Percentiles rank a stretch among this genome's conserved stretches.
phyloP scores from a whole-genome alignment of 2,329 filamentous ascomycete species.

The Fusarium phyllophilum region DNA sequence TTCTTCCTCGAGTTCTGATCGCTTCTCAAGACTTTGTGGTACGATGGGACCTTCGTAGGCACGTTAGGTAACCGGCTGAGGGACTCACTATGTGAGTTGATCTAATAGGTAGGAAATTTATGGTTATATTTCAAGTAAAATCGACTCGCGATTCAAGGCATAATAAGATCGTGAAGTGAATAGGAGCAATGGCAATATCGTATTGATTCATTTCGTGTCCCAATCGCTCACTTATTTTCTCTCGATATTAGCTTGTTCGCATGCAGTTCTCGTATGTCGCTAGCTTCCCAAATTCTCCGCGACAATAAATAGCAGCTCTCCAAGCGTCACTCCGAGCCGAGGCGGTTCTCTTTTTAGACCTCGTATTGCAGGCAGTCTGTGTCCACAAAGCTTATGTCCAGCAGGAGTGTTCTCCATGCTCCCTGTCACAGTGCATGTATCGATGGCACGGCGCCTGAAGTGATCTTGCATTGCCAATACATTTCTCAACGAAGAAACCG shows the following conservation, averaged over 20 bases:
- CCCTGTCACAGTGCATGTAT: constrained; percentile 2
- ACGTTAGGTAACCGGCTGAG: neutral
- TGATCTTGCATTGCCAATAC: constrained; percentile 2
- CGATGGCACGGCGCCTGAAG: constrained; percentile 1
- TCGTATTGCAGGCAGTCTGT: constrained; percentile 36
- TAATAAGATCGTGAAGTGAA: neutral
- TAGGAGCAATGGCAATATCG: neutral
- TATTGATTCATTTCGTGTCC: neutral
- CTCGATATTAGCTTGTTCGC: neutral
- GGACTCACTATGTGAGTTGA: neutral
- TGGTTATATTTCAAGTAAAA: neutral
- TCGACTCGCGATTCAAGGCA: neutral
- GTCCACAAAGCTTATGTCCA: constrained; percentile 22
- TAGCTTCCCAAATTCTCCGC: constrained; percentile 12
- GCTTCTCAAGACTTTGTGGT: neutral
- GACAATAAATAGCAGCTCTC: constrained; percentile 7
- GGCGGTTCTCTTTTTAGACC: constrained; percentile 20
- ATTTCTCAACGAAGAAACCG: constrained; percentile 7
- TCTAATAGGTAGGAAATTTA: neutral
- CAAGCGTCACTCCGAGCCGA: neutral
- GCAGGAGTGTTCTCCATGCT: constrained; percentile 10
- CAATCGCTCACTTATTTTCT: neutral
- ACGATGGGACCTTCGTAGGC: neutral
- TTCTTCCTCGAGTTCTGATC: neutral
- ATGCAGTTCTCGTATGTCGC: constrained; percentile 5